Evolutionary conservation across 2,329 filamentous ascomycete species (phyloP), one percentile per base, ranked within the genome.

Genomic region (Xylaria hypoxylon): DNA sequence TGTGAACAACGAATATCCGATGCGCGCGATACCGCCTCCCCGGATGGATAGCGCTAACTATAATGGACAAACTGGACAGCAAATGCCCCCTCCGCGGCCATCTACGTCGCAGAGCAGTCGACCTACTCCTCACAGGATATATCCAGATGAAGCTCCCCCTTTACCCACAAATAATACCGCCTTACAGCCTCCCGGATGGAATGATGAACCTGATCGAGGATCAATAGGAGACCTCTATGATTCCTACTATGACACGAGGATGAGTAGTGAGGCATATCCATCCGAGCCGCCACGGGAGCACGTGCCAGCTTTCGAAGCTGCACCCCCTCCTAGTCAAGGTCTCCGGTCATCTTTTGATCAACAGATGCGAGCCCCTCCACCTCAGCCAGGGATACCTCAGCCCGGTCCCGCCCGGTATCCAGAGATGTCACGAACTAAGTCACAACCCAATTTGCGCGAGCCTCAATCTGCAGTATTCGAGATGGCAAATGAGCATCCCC

Each of bases 381-480:
- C 64, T 13, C 73, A 72, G 28, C 69, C 72, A 8, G 76, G 74
- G 17, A 72, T 71, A 68, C 77, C 82, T n/a, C 84, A 86, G 62
- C 82, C 77, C 62, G 85, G 80, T 67, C 85, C 79, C 61, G 86
- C 79, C 71, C 84, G 80, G 74, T 83, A 80, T 42, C 85, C 84
- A 24, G 84, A 87, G 70, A 77, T 90, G 57, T 86, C 82, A 65
- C 85, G 86, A 66, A 87, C 88, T 17, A 89, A 89, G 70, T 92
- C 90, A 11, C 90, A 92, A 74, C 89, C 90, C 33, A 86, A 91
- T 74, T 79, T 91, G 64, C 83, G 87, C 40, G 84, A 88, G 70
- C 84, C 86, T 3, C 88, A 92, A 72, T 83, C 87, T 2, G 91
- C 91, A 8, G 85, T 92, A 1, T 93, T 93, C 71, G 92, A 93